Base-by-base conservation (phyloP, 2,329 filamentous ascomycete species). In the Ophiostoma australiae region DNA sequence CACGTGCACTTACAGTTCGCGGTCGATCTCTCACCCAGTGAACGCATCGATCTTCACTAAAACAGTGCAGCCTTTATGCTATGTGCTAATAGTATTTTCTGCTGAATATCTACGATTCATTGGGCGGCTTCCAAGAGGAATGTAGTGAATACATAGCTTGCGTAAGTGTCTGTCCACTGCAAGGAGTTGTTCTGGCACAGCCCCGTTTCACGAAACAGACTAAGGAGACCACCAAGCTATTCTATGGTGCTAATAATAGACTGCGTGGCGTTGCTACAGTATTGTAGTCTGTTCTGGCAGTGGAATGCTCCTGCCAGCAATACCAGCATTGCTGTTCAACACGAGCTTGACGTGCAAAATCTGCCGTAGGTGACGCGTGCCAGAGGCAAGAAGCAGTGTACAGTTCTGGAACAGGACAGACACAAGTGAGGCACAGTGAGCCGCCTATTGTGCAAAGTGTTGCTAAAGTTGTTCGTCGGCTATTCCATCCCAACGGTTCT, bases 171-270 rank as follows among this genome's bases (percentile, higher is more conserved):
- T 58, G 52, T 13, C 6, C 33, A n/a, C 58, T 20, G 23, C 27
- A n/a, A 27, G 27, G 58, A 63, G 27, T 13, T 11, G 13, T 17
- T 7, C 58, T 61, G 27, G 58, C 58, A 63, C 58, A 33, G 58
- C 58, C 58, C 58, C 58, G 58, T 63, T 63, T 63, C 58, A 63
- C 27, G 23, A 58, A 27, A 58, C n/a, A 7, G n/a, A 27, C 52
- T n/a, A 58, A 58, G 52, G 23, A 27, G n/a, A 58, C 52, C 39
- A 1, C 39, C n/a, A 58, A 3, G 27, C 27, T 31, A 31, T 31
- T 31, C 1, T 3, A 31, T 20, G 11, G 52, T 13, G 23, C 52
- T 58, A 58, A 58, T 58, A 58, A 58, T 58, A 58, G 52, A 58
- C n/a, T 15, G 52, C 8, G n/a, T 55, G 48, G 48, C 48, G 52